Evolutionary conservation across 257 asterid species (phyloP), one percentile per base, ranked within the genome.

Genomic region (Capsicum pubescens): DNA sequence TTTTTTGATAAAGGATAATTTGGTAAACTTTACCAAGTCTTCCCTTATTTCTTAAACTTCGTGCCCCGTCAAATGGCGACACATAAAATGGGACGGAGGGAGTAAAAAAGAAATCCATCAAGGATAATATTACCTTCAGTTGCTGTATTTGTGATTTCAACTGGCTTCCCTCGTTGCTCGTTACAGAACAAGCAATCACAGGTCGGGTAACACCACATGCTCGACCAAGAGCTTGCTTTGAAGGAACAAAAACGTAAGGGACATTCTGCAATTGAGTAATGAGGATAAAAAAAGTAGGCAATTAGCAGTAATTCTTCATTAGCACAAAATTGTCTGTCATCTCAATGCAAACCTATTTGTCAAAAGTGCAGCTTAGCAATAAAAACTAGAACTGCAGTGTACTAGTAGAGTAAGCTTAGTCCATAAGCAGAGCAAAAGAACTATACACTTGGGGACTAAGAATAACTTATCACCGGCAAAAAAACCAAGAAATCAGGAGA

Each of bases 181-280:
- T 94, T 80, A 93, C 98, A 0, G 98, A 94, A 88, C 94, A 91
- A 36, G 97, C 90, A 81, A 94, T 94, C 26, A 94, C 98, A 4
- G 97, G 97, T 68, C 98, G 87, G 5, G 97, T 93, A 46, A 94
- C 97, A 59, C 98, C 97, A 86, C 98, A 94, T 44, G 98, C 98
- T 19, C 98, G 90, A 44, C 98, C 86, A 64, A 84, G 95, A 83
- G 95, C 93, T 93, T 91, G 95, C 86, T 93, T 91, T 3, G 97
- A 93, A 67, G 95, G 92, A 83, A 92, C 95, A 84, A 93, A 93
- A 56, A 92, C 97, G 46, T 92, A 92, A 0, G 95, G 97, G 64
- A 93, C 97, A 7, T 93, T 93, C 97, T 93, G 83, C 58, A 58
- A 79, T 42, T 39, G 15, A 9, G 39, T 4, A 57, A 36, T 9